Conservation (phyloP, 2,329 filamentous ascomycete species). For the Neonectria coccinea region DNA sequence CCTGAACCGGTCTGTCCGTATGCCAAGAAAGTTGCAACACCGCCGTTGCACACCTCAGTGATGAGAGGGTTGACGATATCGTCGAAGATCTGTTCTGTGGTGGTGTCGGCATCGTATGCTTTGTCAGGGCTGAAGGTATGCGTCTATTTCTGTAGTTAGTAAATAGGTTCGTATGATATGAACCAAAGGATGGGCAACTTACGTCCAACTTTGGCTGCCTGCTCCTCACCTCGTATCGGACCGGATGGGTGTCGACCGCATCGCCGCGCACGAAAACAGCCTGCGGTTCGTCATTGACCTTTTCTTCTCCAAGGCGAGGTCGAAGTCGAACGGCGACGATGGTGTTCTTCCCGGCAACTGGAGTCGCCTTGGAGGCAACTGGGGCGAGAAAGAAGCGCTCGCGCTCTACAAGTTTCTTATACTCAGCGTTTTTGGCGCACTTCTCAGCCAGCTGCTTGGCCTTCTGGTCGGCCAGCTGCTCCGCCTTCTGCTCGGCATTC, state of each 20-base stretch:
- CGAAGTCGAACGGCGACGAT: neutral
- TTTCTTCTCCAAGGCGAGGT: neutral
- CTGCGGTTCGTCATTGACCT: neutral
- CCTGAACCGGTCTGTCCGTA: constrained; percentile 64
- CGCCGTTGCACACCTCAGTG: constrained; percentile 60
- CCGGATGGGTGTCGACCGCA: neutral
- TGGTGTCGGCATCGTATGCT: constrained; percentile 50
- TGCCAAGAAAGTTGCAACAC: constrained; percentile 60
- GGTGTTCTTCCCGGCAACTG: neutral
- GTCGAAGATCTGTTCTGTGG: constrained; percentile 56
- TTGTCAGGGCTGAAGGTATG: constrained; percentile 50
- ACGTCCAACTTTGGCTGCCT: neutral
- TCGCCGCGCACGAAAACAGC: neutral
- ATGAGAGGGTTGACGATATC: constrained; percentile 56
- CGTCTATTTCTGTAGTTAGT: neutral
- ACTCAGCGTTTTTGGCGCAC: neutral
- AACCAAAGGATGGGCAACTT: neutral
- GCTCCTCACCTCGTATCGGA: neutral
- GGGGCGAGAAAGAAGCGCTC: neutral
- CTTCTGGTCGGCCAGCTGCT: neutral
- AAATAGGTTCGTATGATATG: neutral
- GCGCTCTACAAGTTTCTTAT: neutral
- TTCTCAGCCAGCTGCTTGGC: neutral
- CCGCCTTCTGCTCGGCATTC: neutral
- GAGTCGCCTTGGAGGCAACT: neutral